Base-by-base conservation (phyloP, 129 eudicot genomes). In the Kitagawia praeruptora region DNA sequence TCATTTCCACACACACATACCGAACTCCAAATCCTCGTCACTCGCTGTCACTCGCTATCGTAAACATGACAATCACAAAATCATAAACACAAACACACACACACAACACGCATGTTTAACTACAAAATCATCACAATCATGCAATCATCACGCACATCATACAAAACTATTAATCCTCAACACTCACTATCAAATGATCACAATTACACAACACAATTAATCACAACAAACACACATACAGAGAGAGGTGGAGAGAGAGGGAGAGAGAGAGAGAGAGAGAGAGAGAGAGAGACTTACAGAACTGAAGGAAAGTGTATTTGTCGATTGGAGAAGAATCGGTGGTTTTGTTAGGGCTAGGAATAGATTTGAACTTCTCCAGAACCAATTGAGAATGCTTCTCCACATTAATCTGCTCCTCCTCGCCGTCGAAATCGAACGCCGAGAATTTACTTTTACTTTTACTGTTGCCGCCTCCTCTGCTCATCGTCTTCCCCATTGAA, bases 201-300 rank as follows among this genome's bases (percentile, higher is more conserved):
- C 37, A 34, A 31, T 31, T 31, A 31, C 34, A 31, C n/a, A 8
- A 44, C 47, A 31, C 47, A 44, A 7, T 44, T 44, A 44, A 8
- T 44, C 47, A 44, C 47, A 8, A 44, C 47, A 44, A 44, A 44
- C 47, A 44, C 47, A 44, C 12, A 44, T 13, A 44, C 13, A 44
- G 13, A 44, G 11, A 44, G 47, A 44, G 47, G 10, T 11, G 2
- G 47, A 44, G 47, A 42, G 8, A 6, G 45, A 42, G 45, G 7
- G 45, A 7, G 45, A 42, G 45, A 42, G 45, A 42, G 45, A 42
- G 45, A 42, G 45, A 42, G 45, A 7, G 45, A 42, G 45, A 7
- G 45, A 42, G 11, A 42, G 75, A 40, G 42, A 4, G n/a, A 63
- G 49, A 87, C 92, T 56, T 91, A 91, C 96, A 82, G 83, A 31